Evolutionary conservation across 1,284 basidiomycete genomes (phyloP).

Genomic region (Pseudozyma sp.): DNA sequence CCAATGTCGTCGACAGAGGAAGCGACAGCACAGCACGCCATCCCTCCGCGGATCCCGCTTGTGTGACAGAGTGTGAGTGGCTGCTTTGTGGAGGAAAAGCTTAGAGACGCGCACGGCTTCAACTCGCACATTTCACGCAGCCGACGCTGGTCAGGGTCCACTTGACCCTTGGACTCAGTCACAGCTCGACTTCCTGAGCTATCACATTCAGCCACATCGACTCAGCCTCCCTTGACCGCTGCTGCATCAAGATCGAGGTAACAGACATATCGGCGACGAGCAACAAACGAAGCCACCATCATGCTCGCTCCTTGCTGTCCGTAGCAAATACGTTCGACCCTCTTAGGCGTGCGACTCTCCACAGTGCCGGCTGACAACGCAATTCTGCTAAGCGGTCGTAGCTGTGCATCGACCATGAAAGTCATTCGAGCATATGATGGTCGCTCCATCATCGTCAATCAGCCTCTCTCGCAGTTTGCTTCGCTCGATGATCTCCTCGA

Average conservation of each 20-base stretch:
- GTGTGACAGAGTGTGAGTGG: too few species aligned
- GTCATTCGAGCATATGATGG: conserved; percentile 64
- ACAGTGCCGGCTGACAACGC: neutral
- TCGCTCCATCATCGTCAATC: conserved; percentile 57
- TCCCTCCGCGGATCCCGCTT: neutral
- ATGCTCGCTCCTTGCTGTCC: neutral
- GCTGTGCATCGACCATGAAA: conserved; percentile 42
- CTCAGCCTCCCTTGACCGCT: too few species aligned
- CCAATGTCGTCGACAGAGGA: neutral
- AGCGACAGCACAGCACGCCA: neutral
- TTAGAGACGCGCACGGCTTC: neutral
- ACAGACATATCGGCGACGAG: too few species aligned
- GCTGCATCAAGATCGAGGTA: too few species aligned
- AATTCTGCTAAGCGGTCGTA: neutral
- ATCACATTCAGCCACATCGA: neutral
- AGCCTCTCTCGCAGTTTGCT: conserved; percentile 57
- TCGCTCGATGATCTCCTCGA: conserved; percentile 64
- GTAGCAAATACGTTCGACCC: neutral
- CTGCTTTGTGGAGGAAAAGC: too few species aligned
- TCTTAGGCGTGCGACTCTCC: neutral
- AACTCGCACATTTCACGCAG: neutral
- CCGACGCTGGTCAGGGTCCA: conserved; percentile 1
- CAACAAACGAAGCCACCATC: too few species aligned
- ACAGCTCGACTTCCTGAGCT: neutral
- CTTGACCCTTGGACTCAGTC: neutral